Conservation (phyloP, 2,329 filamentous ascomycete genomes). For the Trichoderma koningii region DNA sequence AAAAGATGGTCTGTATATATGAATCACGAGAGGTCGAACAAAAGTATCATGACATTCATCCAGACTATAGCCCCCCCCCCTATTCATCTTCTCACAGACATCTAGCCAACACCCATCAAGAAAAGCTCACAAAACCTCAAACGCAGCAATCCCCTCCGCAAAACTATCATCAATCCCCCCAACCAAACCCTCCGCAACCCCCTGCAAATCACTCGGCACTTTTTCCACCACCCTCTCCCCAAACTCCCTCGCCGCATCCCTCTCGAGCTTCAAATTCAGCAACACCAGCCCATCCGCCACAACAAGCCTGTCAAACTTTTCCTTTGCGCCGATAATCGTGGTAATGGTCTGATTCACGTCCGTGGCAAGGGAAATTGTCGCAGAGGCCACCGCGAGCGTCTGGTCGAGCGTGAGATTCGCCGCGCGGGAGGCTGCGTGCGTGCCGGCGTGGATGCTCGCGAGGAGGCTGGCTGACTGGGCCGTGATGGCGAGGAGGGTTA, state of each 20-base stretch:
- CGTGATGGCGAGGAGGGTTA: slow-evolving; percentile 47
- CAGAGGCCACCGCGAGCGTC: slow-evolving; percentile 43
- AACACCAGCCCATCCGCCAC: slow-evolving; percentile 49
- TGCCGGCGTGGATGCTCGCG: slow-evolving; percentile 44
- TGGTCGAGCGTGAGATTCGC: slow-evolving; percentile 43
- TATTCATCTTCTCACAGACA: neutral
- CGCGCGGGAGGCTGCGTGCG: slow-evolving; percentile 41
- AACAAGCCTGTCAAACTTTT: slow-evolving; percentile 48
- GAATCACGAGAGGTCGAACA: neutral
- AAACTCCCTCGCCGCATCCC: slow-evolving; percentile 44
- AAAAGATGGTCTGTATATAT: neutral
- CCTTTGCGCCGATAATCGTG: slow-evolving; percentile 45
- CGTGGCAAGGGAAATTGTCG: slow-evolving; percentile 41
- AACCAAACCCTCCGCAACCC: slow-evolving; percentile 41
- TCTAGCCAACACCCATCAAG: too few relatives aligned
- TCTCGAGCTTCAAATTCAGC: slow-evolving; percentile 45
- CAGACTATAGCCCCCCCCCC: neutral
- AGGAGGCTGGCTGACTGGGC: slow-evolving; percentile 44
- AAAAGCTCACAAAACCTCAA: neutral
- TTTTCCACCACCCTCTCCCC: slow-evolving; percentile 44
- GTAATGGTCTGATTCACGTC: slow-evolving; percentile 45
- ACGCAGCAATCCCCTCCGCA: slow-evolving; percentile 38
- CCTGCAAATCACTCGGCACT: slow-evolving; percentile 41
- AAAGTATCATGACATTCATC: neutral
- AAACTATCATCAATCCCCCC: slow-evolving; percentile 46